These are phyloP conservation scores for Anthostomella pinea DNA, from an alignment of 2,329 filamentous ascomycete species.

Conservation along the genomic window DNA sequence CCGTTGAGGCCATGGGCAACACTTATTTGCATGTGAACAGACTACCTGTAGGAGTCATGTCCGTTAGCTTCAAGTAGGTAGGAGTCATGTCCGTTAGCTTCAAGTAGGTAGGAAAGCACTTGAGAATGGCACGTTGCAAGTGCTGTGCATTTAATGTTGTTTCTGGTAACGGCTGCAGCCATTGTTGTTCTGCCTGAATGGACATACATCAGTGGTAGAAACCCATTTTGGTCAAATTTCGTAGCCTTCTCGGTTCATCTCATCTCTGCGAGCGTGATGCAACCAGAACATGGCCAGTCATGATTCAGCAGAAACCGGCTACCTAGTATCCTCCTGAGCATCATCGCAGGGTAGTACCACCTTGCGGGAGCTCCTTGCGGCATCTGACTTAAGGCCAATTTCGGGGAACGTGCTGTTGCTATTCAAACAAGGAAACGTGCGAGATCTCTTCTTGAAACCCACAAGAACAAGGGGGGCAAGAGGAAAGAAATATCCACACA, in stretches of 20 bases:
- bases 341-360: not conserved
- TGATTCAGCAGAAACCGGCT: slow-evolving; percentile 11
- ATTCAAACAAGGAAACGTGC: slow-evolving; percentile 29
- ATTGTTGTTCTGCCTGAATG: slow-evolving; percentile 18
- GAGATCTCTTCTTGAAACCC: slow-evolving; percentile 27
- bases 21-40: too few relatives aligned
- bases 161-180: slow-evolving; percentile 23
- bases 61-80: too few relatives aligned
- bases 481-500: slow-evolving; percentile 26
- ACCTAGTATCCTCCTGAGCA: too few relatives aligned
- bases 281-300: slow-evolving; percentile 7
- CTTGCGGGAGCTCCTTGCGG: slow-evolving; percentile 11
- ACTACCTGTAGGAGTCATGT: too few relatives aligned
- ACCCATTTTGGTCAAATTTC: slow-evolving; percentile 1
- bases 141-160: slow-evolving; percentile 23
- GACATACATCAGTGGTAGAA: slow-evolving; percentile 7
- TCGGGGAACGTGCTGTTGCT: slow-evolving; percentile 20
- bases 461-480: slow-evolving; percentile 28
- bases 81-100: too few relatives aligned
- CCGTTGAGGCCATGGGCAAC: slow-evolving; percentile 21
- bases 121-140: slow-evolving; percentile 1
- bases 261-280: not conserved
- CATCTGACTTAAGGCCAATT: slow-evolving; percentile 12
- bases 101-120: not conserved
- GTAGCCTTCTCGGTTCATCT: too few relatives aligned